phyloP scores from a whole-genome alignment of 2,329 filamentous ascomycete genomes.

The Arthrobotrys conoides region DNA sequence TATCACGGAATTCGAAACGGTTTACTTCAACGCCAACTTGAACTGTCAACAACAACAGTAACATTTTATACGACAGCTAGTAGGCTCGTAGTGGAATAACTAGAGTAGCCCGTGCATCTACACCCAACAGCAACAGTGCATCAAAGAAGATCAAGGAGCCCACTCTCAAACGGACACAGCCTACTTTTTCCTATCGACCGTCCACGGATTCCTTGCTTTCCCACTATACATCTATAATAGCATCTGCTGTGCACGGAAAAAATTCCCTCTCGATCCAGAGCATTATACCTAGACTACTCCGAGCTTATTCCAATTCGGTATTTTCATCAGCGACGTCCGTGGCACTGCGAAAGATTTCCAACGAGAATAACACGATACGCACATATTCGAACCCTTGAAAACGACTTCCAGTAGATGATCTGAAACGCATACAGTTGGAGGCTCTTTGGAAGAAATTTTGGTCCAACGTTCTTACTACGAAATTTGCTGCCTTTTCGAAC shows the following conservation, averaged over 20 bases:
- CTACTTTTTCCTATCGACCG: conserved; percentile 19
- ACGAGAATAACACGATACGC: conserved; percentile 44
- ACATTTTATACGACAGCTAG: conserved; percentile 5
- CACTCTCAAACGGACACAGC: conserved; percentile 56
- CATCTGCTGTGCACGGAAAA: conserved; percentile 6
- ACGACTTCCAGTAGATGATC: neutral
- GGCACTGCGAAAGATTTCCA: conserved; percentile 21
- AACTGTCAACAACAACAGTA: conserved; percentile 50
- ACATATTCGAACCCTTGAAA: conserved; percentile 20
- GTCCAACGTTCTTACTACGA: conserved; percentile 30
- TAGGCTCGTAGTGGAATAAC: conserved; percentile 24
- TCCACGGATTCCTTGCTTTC: conserved; percentile 11
- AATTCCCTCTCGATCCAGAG: conserved; percentile 1
- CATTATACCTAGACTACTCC: neutral
- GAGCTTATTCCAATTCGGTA: neutral
- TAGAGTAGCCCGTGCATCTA: conserved; percentile 4
- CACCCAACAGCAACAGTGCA: conserved; percentile 34
- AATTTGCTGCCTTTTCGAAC: conserved; percentile 23
- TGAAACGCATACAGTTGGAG: conserved; percentile 53
- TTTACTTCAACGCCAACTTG: conserved; percentile 38
- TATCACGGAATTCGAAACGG: conserved; percentile 54
- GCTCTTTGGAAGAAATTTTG: conserved; percentile 22
- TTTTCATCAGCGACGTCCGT: neutral
- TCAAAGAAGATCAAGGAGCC: conserved; percentile 43
- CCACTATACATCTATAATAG: conserved; percentile 20